phyloP scores from a whole-genome alignment of 2,329 filamentous ascomycete species.

The Blastomyces parvus region DNA sequence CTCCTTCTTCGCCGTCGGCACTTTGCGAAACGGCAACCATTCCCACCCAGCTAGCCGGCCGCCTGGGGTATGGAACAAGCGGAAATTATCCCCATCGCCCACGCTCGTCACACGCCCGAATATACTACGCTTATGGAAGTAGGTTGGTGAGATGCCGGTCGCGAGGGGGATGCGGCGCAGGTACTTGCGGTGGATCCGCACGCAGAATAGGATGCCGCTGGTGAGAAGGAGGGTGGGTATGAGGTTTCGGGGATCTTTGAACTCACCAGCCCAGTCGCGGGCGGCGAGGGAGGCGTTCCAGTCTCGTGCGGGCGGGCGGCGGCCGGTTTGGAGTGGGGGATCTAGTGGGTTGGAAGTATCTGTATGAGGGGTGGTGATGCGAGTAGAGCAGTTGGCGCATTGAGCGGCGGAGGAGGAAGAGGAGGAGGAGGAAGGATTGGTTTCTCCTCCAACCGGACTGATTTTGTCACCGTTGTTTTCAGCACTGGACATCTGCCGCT shows the following conservation, averaged over 20 bases:
- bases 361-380: slow-evolving; percentile 15
- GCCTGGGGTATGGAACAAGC: slow-evolving; percentile 90
- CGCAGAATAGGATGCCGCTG: slow-evolving; percentile 28
- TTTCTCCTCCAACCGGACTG: background rate
- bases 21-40: slow-evolving; percentile 59
- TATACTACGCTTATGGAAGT: slow-evolving; percentile 65
- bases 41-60: slow-evolving; percentile 81
- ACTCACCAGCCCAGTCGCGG: slow-evolving; percentile 28
- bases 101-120: slow-evolving; percentile 86
- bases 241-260: slow-evolving; percentile 29
- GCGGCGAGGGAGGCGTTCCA: slow-evolving; percentile 39
- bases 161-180: slow-evolving; percentile 75
- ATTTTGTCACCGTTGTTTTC: slow-evolving; percentile 11
- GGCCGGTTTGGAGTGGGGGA: slow-evolving; percentile 19
- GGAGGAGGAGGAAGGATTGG: slow-evolving; percentile 9
- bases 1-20: slow-evolving; percentile 59
- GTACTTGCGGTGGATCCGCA: slow-evolving; percentile 43
- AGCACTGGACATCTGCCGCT: slow-evolving; percentile 17
- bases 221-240: slow-evolving; percentile 32
- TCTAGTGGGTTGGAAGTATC: slow-evolving; percentile 17
- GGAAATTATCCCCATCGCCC: slow-evolving; percentile 93
- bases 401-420: background rate
- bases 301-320: slow-evolving; percentile 17
- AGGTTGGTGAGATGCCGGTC: slow-evolving; percentile 61
- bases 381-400: slow-evolving; percentile 9